Evolutionary conservation across 768 basidiomycete genomes (phyloP).

Genomic region (Phanerodontia chrysosporium): DNA sequence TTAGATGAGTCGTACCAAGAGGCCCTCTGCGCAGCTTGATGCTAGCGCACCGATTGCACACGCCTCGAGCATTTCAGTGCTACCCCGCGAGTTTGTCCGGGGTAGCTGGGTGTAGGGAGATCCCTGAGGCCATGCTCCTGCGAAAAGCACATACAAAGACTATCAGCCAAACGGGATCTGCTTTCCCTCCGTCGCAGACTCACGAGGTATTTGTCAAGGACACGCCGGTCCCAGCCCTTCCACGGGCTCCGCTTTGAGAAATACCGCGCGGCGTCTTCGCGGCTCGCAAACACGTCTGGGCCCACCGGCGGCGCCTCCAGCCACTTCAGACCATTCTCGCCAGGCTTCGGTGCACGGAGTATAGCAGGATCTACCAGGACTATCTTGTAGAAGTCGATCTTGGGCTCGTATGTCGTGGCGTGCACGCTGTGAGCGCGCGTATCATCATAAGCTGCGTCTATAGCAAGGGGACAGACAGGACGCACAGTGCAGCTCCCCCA

Average conservation of each 20-base stretch:
- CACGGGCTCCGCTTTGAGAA: no score
- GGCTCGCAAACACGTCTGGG: no score
- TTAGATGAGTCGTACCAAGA: conserved; percentile 1
- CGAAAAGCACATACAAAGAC: background rate
- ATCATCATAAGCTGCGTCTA: background rate
- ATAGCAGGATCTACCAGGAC: no score
- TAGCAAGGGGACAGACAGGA: conserved; percentile 13
- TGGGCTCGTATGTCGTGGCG: no score
- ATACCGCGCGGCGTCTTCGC: no score
- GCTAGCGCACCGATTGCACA: conserved; percentile 15
- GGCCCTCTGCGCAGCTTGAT: conserved; percentile 2
- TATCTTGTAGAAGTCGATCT: no score
- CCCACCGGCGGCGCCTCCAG: no score
- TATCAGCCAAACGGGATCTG: background rate
- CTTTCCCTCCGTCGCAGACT: no score
- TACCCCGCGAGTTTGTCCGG: conserved; percentile 17
- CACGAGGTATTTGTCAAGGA: background rate
- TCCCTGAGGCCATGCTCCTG: conserved; percentile 40
- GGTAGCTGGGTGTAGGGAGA: conserved; percentile 19
- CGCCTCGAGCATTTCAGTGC: conserved; percentile 17
- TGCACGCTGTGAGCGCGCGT: no score
- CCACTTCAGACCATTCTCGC: no score
- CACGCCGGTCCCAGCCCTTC: no score
- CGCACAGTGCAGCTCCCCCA: conserved; percentile 44
- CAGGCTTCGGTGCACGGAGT: no score